Conservation (phyloP, 257 asterid genomes). For the Avicennia marina region DNA sequence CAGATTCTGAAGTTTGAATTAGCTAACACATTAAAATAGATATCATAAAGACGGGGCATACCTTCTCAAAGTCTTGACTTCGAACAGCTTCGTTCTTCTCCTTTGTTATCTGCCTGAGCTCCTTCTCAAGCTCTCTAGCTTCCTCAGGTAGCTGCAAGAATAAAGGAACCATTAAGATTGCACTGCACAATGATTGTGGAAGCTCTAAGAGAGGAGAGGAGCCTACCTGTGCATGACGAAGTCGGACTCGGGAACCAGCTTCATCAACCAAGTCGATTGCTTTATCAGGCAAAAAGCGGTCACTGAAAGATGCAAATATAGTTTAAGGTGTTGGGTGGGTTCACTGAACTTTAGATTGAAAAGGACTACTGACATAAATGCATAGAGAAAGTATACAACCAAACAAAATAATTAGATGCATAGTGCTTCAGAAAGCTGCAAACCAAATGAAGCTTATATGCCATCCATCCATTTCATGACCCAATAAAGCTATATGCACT, state of each 20-base stretch:
- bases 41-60: constrained; percentile 15
- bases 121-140: constrained; percentile 97
- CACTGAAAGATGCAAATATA: constrained; percentile 48
- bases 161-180: constrained; percentile 10
- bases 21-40: constrained; percentile 2
- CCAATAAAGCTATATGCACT: not conserved
- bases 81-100: constrained; percentile 97
- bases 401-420: not conserved
- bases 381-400: not conserved
- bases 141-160: constrained; percentile 87
- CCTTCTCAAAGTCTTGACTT: constrained; percentile 96
- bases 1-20: not conserved
- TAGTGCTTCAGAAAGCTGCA: not conserved
- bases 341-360: not conserved
- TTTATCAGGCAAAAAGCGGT: constrained; percentile 96
- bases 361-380: not conserved
- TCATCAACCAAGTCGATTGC: constrained; percentile 98
- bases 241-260: constrained; percentile 98
- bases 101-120: constrained; percentile 92
- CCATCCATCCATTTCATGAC: too few species aligned
- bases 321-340: constrained; percentile 26
- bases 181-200: not conserved
- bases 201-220: constrained; percentile 14
- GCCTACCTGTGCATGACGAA: constrained; percentile 93
- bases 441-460: too few species aligned